Percentiles rank a stretch among this genome's conserved stretches.
phyloP scores from a whole-genome alignment of 352 stramenopile genomes.

The Sclerospora graminicola region DNA sequence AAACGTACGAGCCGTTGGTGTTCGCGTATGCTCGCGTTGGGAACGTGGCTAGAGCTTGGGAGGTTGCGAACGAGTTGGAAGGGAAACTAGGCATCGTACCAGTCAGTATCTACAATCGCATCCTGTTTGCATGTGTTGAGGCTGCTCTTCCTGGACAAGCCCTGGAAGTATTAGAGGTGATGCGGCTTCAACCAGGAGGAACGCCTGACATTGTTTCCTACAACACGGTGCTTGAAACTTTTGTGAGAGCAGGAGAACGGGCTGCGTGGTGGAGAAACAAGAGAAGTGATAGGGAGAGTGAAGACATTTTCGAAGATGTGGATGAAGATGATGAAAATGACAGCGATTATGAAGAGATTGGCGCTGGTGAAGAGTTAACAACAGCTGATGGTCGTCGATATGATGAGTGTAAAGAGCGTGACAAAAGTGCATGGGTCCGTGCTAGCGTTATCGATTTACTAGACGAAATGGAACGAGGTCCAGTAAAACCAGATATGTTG shows the following conservation, averaged over 20 bases:
- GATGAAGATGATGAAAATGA: constrained; percentile 5
- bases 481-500: constrained; percentile 23
- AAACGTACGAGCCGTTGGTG: constrained; percentile 40
- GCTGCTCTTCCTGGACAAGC: constrained; percentile 25
- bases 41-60: constrained; percentile 31
- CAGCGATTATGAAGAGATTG: neutral
- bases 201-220: constrained; percentile 37
- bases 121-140: constrained; percentile 46
- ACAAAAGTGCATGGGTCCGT: constrained; percentile 15
- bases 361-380: neutral
- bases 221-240: constrained; percentile 45
- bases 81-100: constrained; percentile 28
- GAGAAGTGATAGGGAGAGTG: constrained; percentile 6
- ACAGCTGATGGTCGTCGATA: neutral
- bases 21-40: constrained; percentile 40
- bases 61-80: constrained; percentile 33
- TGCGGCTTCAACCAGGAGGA: constrained; percentile 19
- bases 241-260: constrained; percentile 20
- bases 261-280: constrained; percentile 18
- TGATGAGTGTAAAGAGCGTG: constrained; percentile 9
- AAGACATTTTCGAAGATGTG: constrained; percentile 10
- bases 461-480: constrained; percentile 23
- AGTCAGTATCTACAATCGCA: constrained; percentile 38
- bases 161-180: constrained; percentile 31
- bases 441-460: constrained; percentile 20